Conservation (phyloP, 2,329 filamentous ascomycete species). For the Fusarium musae region DNA sequence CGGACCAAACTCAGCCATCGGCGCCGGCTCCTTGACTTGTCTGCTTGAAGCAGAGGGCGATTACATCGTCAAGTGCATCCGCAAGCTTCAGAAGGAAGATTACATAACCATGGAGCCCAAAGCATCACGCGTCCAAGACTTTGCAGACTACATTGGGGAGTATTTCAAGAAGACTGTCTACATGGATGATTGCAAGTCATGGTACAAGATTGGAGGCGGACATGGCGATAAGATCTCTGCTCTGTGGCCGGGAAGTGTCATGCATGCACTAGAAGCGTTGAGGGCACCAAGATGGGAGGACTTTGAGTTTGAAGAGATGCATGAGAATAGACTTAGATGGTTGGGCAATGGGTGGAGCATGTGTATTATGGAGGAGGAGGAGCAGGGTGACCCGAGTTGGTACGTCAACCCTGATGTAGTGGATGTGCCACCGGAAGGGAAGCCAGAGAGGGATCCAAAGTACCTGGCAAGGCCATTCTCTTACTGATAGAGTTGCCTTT, state of each 20-base stretch:
- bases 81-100: conserved; percentile 3
- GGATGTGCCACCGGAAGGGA: not conserved
- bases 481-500: not conserved
- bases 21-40: not conserved
- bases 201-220: not conserved
- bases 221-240: not conserved
- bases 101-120: not conserved
- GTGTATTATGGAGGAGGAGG: not conserved
- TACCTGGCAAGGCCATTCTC: not conserved
- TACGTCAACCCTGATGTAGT: not conserved
- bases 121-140: not conserved
- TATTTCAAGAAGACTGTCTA: not conserved
- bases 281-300: conserved; percentile 2
- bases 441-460: not conserved
- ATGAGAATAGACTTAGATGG: not conserved
- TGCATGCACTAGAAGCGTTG: not conserved
- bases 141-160: not conserved
- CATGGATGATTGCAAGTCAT: not conserved
- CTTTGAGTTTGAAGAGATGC: not conserved
- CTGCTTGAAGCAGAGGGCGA: not conserved
- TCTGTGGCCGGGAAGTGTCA: not conserved
- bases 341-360: not conserved
- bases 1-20: not conserved
- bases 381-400: conserved; percentile 7
- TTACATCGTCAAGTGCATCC: not conserved